These are phyloP conservation scores for Geotrichum histeridarum DNA, from an alignment of 1,139 yeast species.

Conservation along the genomic window DNA sequence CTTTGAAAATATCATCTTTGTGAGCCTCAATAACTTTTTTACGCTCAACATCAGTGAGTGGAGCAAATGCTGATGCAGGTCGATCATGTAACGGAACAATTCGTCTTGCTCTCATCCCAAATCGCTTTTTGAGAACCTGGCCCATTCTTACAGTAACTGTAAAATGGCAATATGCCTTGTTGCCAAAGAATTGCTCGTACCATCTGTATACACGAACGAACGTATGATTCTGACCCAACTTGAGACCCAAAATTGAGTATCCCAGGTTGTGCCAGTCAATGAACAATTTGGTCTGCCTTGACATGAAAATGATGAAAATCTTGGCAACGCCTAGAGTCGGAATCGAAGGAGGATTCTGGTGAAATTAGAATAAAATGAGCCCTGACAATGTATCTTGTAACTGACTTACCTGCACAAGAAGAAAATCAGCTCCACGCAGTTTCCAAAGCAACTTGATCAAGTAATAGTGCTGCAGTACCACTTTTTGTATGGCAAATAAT, in stretches of 20 bases:
- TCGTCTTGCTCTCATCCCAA: constrained; percentile 45
- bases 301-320: constrained; percentile 48
- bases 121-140: constrained; percentile 49
- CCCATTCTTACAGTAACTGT: constrained; percentile 81
- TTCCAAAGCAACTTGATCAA: constrained; percentile 47
- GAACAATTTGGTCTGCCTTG: constrained; percentile 58
- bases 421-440: constrained; percentile 59
- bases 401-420: constrained; percentile 45
- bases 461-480: constrained; percentile 49
- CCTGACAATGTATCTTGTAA: not conserved
- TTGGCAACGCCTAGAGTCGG: constrained; percentile 70
- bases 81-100: constrained; percentile 40
- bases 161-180: constrained; percentile 61
- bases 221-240: constrained; percentile 52
- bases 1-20: constrained; percentile 41
- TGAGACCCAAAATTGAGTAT: constrained; percentile 71
- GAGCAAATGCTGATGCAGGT: constrained; percentile 57
- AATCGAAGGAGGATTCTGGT: constrained; percentile 82
- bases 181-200: constrained; percentile 46
- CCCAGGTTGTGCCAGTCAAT: constrained; percentile 98
- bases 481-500: constrained; percentile 56
- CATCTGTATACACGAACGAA: constrained; percentile 54
- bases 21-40: constrained; percentile 39
- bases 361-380: constrained; percentile 33
- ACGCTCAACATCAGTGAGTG: constrained; percentile 39